Conservation (phyloP, 140 eudicot species). For the Anethum foeniculum region DNA sequence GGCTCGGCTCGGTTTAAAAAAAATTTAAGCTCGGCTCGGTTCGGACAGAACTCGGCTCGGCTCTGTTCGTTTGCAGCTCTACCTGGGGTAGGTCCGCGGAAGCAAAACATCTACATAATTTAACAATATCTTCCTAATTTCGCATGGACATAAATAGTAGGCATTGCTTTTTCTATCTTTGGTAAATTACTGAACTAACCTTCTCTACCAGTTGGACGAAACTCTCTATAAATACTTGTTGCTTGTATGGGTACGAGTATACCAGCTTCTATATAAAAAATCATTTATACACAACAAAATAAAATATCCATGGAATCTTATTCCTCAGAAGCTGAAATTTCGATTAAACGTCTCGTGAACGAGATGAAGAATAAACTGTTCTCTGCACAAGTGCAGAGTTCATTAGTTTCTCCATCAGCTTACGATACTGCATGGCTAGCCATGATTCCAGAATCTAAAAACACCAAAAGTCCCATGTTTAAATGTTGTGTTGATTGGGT, state of each 20-base stretch:
- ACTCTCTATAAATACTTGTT: not conserved
- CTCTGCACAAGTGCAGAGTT: not conserved
- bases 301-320: not conserved
- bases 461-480: conserved; percentile 25
- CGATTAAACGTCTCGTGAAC: conserved; percentile 29
- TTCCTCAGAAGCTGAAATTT: conserved; percentile 16
- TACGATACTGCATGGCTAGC: conserved; percentile 68
- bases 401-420: conserved; percentile 39
- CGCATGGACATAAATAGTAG: too few species aligned
- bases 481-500: conserved; percentile 40
- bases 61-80: too few species aligned
- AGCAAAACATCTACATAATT: too few species aligned
- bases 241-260: not conserved
- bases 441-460: conserved; percentile 29
- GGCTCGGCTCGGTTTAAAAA: too few species aligned
- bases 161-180: too few species aligned
- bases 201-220: too few species aligned
- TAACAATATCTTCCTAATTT: too few species aligned
- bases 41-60: too few species aligned
- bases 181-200: not conserved
- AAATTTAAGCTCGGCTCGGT: too few species aligned
- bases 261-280: not conserved
- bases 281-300: not conserved
- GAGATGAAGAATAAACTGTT: conserved; percentile 35
- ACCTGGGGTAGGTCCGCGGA: too few species aligned